Evolutionary conservation across 2,329 filamentous ascomycete species (phyloP).

Genomic region (Rutstroemia sp.): DNA sequence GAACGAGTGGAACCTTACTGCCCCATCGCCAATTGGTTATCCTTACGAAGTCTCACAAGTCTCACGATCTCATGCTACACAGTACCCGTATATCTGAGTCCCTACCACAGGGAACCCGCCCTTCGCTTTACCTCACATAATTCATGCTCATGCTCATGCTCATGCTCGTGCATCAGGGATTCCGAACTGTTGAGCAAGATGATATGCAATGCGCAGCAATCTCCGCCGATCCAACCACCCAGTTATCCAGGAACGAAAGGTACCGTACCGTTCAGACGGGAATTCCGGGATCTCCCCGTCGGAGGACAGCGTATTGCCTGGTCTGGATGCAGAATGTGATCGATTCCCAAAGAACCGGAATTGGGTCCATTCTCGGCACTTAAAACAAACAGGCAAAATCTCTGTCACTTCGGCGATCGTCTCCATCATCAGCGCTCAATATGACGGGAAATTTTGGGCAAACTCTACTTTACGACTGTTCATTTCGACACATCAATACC

Average conservation of each 20-base stretch:
- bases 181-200: conserved; percentile 4
- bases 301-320: not conserved
- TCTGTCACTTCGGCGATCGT: not conserved
- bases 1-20: conserved; percentile 4
- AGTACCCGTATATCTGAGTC: not conserved
- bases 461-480: not conserved
- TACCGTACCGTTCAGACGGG: conserved; percentile 6
- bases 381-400: not conserved
- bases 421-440: not conserved
- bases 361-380: not conserved
- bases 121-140: no score
- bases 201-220: conserved; percentile 8
- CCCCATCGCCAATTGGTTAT: not conserved
- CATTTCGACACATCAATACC: not conserved
- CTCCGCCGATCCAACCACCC: not conserved
- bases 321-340: not conserved
- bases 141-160: not conserved
- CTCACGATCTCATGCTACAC: not conserved
- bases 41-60: conserved; percentile 3
- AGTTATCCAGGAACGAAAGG: not conserved
- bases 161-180: not conserved
- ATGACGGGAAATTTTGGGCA: not conserved
- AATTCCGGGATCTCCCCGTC: not conserved
- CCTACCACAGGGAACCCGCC: no score
- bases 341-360: not conserved